Conservation (phyloP, 1,284 basidiomycete species). For the Ceratobasidium sp. region DNA sequence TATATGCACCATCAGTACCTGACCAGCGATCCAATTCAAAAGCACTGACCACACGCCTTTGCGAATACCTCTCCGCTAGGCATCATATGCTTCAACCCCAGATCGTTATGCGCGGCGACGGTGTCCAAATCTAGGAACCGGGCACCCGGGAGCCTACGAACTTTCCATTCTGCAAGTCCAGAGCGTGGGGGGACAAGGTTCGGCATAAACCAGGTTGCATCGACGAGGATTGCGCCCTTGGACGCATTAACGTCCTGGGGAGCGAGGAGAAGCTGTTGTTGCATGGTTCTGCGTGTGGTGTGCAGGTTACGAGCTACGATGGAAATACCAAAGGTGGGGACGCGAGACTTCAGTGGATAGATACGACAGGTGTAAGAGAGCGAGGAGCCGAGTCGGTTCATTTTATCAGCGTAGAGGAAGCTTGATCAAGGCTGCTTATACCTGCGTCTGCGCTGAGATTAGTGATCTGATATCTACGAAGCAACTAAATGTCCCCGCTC, state of each 20-base stretch:
- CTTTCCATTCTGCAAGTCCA: slow-evolving; percentile 67
- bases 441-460: slow-evolving; percentile 39
- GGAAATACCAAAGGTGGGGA: slow-evolving; percentile 4
- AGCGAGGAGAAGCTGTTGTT: slow-evolving; percentile 35
- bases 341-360: background rate
- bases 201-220: slow-evolving; percentile 92
- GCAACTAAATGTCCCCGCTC: slow-evolving; percentile 1
- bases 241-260: slow-evolving; percentile 45
- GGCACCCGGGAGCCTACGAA: slow-evolving; percentile 80
- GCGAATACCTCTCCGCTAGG: slow-evolving; percentile 82
- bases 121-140: slow-evolving; percentile 88
- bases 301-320: slow-evolving; percentile 16
- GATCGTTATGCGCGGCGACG: slow-evolving; percentile 72
- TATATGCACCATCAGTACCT: background rate
- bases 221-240: slow-evolving; percentile 68
- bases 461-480: slow-evolving; percentile 24
- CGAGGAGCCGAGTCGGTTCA: slow-evolving; percentile 20
- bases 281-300: slow-evolving; percentile 22
- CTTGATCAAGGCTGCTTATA: slow-evolving; percentile 19
- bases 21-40: background rate
- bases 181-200: slow-evolving; percentile 73
- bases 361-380: background rate
- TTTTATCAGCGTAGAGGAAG: slow-evolving; percentile 24
- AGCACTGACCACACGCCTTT: slow-evolving; percentile 77
- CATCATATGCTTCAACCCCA: slow-evolving; percentile 95